Percentiles rank a stretch among this genome's conserved stretches.
phyloP scores from a whole-genome alignment of 441 rosid genomes.

The Croton setiger region DNA sequence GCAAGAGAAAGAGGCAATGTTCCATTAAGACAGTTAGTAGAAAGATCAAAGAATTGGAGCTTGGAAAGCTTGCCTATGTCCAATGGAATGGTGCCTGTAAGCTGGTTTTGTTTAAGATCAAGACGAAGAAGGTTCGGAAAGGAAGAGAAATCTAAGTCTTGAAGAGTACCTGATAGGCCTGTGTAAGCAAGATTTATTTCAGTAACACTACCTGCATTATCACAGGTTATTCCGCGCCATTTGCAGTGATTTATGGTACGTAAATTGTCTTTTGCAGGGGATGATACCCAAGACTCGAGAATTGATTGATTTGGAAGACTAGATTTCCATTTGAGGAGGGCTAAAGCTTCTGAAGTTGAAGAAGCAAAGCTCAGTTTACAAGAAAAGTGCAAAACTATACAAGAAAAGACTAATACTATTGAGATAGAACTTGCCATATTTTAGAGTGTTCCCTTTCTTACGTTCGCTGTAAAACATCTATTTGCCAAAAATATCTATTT shows the following conservation, averaged over 20 bases:
- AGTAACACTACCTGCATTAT: conserved; percentile 14
- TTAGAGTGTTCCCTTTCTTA: background rate
- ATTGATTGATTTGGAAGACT: conserved; percentile 18
- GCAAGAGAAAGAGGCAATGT: conserved; percentile 29
- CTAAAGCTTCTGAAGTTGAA: conserved; percentile 19
- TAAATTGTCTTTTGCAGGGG: conserved; percentile 10
- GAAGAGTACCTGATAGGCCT: conserved; percentile 24
- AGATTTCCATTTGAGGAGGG: conserved; percentile 31
- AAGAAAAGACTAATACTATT: background rate
- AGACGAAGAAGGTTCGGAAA: conserved; percentile 24
- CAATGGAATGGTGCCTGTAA: conserved; percentile 27
- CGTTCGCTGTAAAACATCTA: too few relatives aligned
- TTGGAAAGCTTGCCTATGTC: conserved; percentile 26
- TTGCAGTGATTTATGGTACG: background rate
- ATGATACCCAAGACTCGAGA: conserved; percentile 22
- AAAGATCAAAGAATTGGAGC: conserved; percentile 28
- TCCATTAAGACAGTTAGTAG: conserved; percentile 24
- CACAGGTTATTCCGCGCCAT: conserved; percentile 20
- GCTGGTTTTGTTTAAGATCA: conserved; percentile 19
- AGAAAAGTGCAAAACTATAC: conserved; percentile 10
- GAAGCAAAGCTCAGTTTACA: conserved; percentile 6
- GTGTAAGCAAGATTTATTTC: conserved; percentile 19
- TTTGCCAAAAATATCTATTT: background rate
- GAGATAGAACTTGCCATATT: conserved; percentile 13
- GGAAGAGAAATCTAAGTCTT: conserved; percentile 22